Evolutionary conservation across 1,284 basidiomycete species (phyloP).

Genomic region (Phellopilus nigrolimitatus): DNA sequence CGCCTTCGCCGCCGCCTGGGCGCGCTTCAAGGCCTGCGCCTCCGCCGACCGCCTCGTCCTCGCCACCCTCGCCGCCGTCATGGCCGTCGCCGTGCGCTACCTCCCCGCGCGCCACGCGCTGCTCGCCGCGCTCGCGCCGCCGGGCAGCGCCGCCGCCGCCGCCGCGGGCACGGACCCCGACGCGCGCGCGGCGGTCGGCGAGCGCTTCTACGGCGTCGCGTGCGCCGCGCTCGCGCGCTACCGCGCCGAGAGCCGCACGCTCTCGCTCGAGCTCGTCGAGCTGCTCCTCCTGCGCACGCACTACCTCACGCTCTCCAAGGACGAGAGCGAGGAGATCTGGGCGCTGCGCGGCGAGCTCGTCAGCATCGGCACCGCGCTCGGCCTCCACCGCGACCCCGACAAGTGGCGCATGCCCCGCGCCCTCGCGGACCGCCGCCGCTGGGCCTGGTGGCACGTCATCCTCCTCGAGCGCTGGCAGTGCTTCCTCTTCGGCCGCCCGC

Average conservation of each 20-base stretch:
- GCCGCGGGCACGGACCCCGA: too few species aligned
- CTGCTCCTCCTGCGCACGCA: slow-evolving; percentile 62
- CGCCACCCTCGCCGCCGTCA: slow-evolving; percentile 63
- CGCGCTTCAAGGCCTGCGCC: slow-evolving; percentile 60
- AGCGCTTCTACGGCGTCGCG: slow-evolving; percentile 63
- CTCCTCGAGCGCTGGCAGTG: slow-evolving; percentile 78
- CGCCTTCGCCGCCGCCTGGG: slow-evolving; percentile 60
- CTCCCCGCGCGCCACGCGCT: slow-evolving; percentile 60
- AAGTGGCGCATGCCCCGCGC: slow-evolving; percentile 64
- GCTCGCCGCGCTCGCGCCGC: slow-evolving; percentile 35
- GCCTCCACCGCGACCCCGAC: slow-evolving; percentile 74
- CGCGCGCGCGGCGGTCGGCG: slow-evolving; percentile 47
- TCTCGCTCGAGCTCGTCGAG: slow-evolving; percentile 72
- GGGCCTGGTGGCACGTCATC: slow-evolving; percentile 85
- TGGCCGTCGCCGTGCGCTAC: slow-evolving; percentile 68
- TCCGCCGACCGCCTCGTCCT: slow-evolving; percentile 64
- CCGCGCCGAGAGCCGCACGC: slow-evolving; percentile 53
- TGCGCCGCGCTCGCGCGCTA: slow-evolving; percentile 60
- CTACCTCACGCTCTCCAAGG: slow-evolving; percentile 66
- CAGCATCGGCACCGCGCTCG: slow-evolving; percentile 71
- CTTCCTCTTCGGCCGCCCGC: slow-evolving; percentile 77
- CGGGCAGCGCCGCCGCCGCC: too few species aligned
- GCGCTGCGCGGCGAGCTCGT: slow-evolving; percentile 63
- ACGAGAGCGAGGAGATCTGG: slow-evolving; percentile 77
- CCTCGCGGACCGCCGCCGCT: slow-evolving; percentile 67